Conservation (phyloP, 805 yeast genomes). For the Yamadazyma sp. region DNA sequence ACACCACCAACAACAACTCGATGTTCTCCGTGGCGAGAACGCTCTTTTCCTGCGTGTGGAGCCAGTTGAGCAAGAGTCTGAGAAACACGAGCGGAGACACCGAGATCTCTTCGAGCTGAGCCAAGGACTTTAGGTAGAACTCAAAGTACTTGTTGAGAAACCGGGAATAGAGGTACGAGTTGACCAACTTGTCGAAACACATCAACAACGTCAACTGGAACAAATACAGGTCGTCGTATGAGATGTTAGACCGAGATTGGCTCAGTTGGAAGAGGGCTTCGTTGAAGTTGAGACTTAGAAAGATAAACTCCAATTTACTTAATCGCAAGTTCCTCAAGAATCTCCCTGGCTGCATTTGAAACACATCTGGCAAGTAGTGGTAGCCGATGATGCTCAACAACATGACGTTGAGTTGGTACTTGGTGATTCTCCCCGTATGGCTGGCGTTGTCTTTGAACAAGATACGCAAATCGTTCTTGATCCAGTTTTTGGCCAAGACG, state of each 20-base stretch:
- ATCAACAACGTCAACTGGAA: conserved; percentile 27
- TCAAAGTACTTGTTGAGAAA: conserved; percentile 8
- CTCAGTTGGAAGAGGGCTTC: conserved; percentile 8
- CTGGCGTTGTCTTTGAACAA: conserved; percentile 2
- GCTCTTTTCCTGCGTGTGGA: conserved; percentile 18
- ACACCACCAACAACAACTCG: conserved; percentile 1
- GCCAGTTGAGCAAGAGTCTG: conserved; percentile 58
- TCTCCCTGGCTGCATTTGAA: conserved; percentile 21
- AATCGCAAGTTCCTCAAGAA: conserved; percentile 21
- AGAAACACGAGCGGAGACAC: conserved; percentile 20
- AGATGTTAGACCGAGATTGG: background rate
- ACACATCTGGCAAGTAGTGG: conserved; percentile 40
- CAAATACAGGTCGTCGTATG: conserved; percentile 17
- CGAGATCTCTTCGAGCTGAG: background rate
- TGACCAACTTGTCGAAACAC: conserved; percentile 20
- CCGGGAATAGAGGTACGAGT: conserved; percentile 8
- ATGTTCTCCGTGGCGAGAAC: background rate
- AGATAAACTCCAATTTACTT: conserved; percentile 24
- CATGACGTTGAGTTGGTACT: conserved; percentile 19
- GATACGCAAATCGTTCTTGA: conserved; percentile 5
- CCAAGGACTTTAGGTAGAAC: conserved; percentile 9
- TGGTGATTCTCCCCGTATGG: conserved; percentile 7
- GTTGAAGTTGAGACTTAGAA: conserved; percentile 21
- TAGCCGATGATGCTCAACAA: conserved; percentile 43
- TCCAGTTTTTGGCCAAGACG: conserved; percentile 31